These are phyloP conservation scores for Grosmannia penicillata DNA, from an alignment of 2,329 filamentous ascomycete genomes.

Conservation along the genomic window DNA sequence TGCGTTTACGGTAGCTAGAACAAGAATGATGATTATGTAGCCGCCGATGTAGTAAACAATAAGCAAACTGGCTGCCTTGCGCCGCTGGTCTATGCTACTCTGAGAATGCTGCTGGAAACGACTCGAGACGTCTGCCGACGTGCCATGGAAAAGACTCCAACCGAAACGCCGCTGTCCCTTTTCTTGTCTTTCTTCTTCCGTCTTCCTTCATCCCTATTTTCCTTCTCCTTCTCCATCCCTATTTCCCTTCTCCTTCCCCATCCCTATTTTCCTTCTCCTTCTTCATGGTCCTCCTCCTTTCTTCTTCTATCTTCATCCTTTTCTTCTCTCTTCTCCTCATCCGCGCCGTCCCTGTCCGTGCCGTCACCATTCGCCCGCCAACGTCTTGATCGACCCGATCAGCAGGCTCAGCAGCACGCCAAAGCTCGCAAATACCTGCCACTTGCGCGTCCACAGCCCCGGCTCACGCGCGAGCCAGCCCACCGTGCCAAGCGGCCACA, in stretches of 20 bases:
- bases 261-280: neutral
- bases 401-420: conserved; percentile 68
- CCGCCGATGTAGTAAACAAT: no score
- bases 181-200: no score
- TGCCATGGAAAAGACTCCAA: no score
- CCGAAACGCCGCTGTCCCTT: no score
- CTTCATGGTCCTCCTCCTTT: neutral
- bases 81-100: no score
- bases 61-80: no score
- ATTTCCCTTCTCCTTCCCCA: neutral
- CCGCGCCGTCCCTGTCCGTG: no score
- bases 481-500: conserved; percentile 80
- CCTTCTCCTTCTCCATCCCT: neutral
- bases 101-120: no score
- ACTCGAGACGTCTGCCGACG: no score
- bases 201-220: no score
- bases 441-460: conserved; percentile 70
- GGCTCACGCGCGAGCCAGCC: conserved; percentile 78
- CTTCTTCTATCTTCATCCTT: neutral
- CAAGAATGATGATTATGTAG: no score
- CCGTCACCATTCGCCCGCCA: conserved; percentile 20
- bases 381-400: conserved; percentile 51
- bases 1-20: no score
- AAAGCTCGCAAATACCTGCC: conserved; percentile 74
- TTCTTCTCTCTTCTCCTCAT: neutral